Evolutionary conservation across 106 monocot genomes (phyloP).

Genomic region (Triglochin maritima): DNA sequence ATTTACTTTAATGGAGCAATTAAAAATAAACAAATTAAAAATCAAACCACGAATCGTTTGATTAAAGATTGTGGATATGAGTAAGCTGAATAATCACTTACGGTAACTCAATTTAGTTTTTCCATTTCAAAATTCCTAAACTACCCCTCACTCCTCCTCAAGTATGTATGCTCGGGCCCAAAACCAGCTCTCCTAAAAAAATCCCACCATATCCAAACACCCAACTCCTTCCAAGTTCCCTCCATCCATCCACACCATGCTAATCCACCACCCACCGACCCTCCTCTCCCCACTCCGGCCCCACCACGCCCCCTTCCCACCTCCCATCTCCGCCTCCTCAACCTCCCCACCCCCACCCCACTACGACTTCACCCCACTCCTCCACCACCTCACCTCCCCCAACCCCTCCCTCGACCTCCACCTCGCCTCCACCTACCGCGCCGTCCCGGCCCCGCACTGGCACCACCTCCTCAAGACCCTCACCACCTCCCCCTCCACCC

Average conservation of each 20-base stretch:
- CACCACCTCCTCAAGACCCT: slow-evolving; percentile 22
- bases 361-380: slow-evolving; percentile 20
- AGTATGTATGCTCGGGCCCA: too few relatives aligned
- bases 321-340: neutral
- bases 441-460: slow-evolving; percentile 18
- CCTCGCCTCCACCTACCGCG: slow-evolving; percentile 15
- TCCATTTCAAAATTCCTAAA: too few relatives aligned
- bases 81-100: too few relatives aligned
- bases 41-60: too few relatives aligned
- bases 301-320: neutral
- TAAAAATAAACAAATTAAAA: too few relatives aligned
- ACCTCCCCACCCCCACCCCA: neutral
- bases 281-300: neutral
- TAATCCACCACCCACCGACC: neutral
- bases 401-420: slow-evolving; percentile 3
- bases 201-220: too few relatives aligned
- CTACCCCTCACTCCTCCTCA: too few relatives aligned
- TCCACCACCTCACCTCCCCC: slow-evolving; percentile 9
- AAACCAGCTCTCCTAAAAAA: too few relatives aligned
- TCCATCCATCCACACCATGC: neutral
- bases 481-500: slow-evolving; percentile 11
- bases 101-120: too few relatives aligned
- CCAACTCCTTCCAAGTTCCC: neutral
- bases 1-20: too few relatives aligned
- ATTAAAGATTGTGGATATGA: too few relatives aligned